These are phyloP conservation scores for Amanita pseudoporphyria DNA, from an alignment of 768 basidiomycete genomes.

Conservation along the genomic window DNA sequence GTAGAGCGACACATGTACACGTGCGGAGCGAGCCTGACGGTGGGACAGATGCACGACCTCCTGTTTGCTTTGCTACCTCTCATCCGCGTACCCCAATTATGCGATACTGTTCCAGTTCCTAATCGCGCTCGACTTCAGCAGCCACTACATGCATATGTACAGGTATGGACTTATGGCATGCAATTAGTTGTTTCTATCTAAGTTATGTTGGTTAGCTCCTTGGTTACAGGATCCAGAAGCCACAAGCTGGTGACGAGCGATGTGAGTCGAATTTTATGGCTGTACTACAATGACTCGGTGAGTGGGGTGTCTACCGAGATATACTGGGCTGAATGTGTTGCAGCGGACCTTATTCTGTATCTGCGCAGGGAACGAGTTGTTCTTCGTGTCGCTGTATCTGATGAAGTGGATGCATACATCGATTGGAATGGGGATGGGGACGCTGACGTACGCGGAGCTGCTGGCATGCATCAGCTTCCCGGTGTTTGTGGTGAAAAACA, in stretches of 20 bases:
- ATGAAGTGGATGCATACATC: conserved; percentile 77
- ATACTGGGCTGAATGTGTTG: not conserved
- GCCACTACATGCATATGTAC: conserved; percentile 99
- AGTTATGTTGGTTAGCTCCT: conserved; percentile 48
- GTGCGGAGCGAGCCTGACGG: conserved; percentile 4
- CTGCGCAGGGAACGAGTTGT: conserved; percentile 92
- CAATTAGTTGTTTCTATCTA: conserved; percentile 7
- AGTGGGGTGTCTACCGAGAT: conserved; percentile 21
- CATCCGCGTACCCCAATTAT: conserved; percentile 79
- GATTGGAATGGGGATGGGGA: conserved; percentile 38
- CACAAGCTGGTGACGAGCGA: conserved; percentile 92
- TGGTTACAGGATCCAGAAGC: conserved; percentile 87
- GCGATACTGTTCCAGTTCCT: conserved; percentile 89
- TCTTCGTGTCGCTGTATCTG: conserved; percentile 92
- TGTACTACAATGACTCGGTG: conserved; percentile 91
- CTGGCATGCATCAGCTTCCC: conserved; percentile 55
- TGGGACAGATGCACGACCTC: conserved; percentile 83
- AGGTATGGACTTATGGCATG: conserved; percentile 42
- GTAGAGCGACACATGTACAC: conserved; percentile 34
- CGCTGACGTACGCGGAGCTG: conserved; percentile 70
- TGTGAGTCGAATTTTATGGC: conserved; percentile 84
- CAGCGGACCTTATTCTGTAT: conserved; percentile 85
- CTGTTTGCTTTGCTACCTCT: conserved; percentile 88
- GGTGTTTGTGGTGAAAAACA: conserved; percentile 73
- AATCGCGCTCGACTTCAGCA: conserved; percentile 94